Conservation (phyloP, 2,329 filamentous ascomycete genomes). For the Cladosporium velox region DNA sequence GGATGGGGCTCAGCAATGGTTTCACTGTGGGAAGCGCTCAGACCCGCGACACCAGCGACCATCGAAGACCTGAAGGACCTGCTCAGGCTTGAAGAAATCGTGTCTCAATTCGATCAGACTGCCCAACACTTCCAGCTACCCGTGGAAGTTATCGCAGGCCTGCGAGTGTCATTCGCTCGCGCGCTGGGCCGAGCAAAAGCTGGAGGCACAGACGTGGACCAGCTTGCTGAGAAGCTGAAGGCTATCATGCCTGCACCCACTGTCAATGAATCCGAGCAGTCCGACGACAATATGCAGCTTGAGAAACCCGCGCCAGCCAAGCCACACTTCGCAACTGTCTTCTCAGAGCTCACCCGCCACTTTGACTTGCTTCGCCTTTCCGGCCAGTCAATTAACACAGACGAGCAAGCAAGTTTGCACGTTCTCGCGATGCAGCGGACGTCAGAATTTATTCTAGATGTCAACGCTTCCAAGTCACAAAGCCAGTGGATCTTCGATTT, state of each 20-base stretch:
- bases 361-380: conserved; percentile 15
- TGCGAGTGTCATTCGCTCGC: conserved; percentile 32
- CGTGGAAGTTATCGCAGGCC: conserved; percentile 29
- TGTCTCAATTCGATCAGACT: conserved; percentile 47
- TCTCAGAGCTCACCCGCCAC: conserved; percentile 6
- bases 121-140: conserved; percentile 29
- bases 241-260: conserved; percentile 1
- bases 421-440: conserved; percentile 16
- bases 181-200: conserved; percentile 25
- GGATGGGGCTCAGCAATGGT: conserved; percentile 27
- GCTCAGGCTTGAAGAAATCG: conserved; percentile 47
- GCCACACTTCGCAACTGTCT: conserved; percentile 14
- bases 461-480: background rate
- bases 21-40: conserved; percentile 62
- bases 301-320: background rate
- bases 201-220: conserved; percentile 23
- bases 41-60: conserved; percentile 57
- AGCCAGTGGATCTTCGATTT: conserved; percentile 7
- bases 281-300: background rate
- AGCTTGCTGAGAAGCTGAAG: conserved; percentile 24
- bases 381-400: background rate
- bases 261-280: background rate
- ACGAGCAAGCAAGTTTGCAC: conserved; percentile 10
- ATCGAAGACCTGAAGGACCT: conserved; percentile 42
- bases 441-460: background rate